These are phyloP conservation scores for Rhizopus delemar DNA, from an alignment of 371 early-diverging fungal species.

Conservation along the genomic window DNA sequence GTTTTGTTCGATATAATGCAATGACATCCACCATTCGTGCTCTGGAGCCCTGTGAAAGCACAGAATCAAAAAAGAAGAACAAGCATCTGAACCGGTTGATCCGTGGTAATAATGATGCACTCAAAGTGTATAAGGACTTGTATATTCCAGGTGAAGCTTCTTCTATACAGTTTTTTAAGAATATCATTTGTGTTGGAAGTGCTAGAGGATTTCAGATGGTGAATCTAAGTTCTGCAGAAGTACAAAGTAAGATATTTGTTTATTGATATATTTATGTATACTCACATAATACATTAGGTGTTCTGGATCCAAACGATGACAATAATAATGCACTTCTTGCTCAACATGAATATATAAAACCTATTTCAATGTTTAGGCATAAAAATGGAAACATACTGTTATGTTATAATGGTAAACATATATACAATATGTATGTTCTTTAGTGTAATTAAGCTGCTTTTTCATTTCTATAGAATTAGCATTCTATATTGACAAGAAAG, in stretches of 20 bases:
- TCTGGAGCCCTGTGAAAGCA: conserved; percentile 67
- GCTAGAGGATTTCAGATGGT: conserved; percentile 93
- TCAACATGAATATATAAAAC: conserved; percentile 50
- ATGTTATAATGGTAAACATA: conserved; percentile 74
- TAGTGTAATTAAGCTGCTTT: neutral
- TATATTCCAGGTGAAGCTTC: conserved; percentile 90
- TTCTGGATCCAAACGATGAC: conserved; percentile 49
- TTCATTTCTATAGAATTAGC: conserved; percentile 64
- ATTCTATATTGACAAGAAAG: conserved; percentile 90
- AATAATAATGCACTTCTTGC: conserved; percentile 29
- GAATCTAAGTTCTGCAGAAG: conserved; percentile 78
- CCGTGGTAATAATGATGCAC: conserved; percentile 53
- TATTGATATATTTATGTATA: neutral
- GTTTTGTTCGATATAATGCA: conserved; percentile 72
- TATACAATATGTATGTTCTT: neutral
- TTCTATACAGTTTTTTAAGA: conserved; percentile 83
- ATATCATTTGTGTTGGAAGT: conserved; percentile 91
- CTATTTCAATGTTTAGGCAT: conserved; percentile 86
- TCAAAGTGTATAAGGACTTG: conserved; percentile 80
- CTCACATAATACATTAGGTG: conserved; percentile 25
- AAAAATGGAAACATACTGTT: conserved; percentile 77
- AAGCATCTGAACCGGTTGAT: conserved; percentile 55
- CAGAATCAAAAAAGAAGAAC: conserved; percentile 50
- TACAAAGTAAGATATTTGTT: conserved; percentile 40
- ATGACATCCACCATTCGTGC: conserved; percentile 76